These are phyloP conservation scores for Capsicum chinense DNA, from an alignment of 257 asterid species.

Conservation along the genomic window DNA sequence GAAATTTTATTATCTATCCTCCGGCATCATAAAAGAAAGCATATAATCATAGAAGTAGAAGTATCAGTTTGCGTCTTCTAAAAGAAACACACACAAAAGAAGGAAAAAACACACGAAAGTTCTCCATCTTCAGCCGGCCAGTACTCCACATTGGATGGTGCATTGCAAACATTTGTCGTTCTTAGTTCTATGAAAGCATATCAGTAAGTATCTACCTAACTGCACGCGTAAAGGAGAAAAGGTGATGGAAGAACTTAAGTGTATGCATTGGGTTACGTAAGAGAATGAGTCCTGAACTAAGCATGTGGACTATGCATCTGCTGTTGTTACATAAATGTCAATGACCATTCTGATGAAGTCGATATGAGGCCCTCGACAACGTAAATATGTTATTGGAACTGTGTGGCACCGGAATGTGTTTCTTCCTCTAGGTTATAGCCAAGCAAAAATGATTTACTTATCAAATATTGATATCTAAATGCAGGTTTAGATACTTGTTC, in stretches of 20 bases:
- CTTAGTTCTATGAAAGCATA: constrained; percentile 18
- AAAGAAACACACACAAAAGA: background rate
- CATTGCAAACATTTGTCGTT: background rate
- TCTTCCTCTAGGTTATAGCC: constrained; percentile 3
- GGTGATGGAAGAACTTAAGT: background rate
- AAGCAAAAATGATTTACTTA: background rate
- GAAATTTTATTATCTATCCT: background rate
- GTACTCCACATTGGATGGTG: constrained; percentile 19
- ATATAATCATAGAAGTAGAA: background rate
- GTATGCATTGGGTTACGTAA: background rate
- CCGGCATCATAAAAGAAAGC: background rate
- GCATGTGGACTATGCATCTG: background rate
- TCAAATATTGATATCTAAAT: background rate
- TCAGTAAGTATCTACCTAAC: background rate
- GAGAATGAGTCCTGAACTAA: constrained; percentile 7
- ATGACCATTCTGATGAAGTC: background rate
- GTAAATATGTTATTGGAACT: constrained; percentile 1
- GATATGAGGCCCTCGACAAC: constrained; percentile 14
- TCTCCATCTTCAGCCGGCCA: background rate
- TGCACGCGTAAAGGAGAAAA: constrained; percentile 3
- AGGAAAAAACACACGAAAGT: background rate
- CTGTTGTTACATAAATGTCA: constrained; percentile 6
- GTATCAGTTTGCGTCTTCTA: background rate
- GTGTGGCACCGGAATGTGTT: background rate
- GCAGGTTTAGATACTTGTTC: constrained; percentile 23